Evolutionary conservation across 768 basidiomycete genomes (phyloP), one percentile per base, ranked within the genome.

Genomic region (Lentinula sp.): DNA sequence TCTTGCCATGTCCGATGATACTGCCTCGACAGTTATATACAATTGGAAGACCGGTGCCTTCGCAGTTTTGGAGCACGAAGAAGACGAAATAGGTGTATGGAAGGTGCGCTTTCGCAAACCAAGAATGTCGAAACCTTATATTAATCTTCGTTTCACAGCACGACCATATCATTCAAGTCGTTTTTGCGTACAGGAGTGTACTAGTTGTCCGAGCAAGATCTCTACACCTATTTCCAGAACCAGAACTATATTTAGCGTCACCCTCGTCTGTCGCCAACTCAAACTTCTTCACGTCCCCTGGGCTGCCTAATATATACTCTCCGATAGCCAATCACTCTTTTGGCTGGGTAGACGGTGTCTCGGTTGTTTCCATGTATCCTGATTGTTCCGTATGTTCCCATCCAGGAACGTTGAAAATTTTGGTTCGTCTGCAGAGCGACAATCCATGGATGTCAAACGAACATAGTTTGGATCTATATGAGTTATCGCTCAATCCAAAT

Each of bases 261-360:
- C 37, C 55, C 37, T 37, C 53, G 4, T 35, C 53, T 54, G 18
- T 53, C 15, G 51, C 13, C 10, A 65, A 15, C 20, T 35, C 35
- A 51, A 32, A 33, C 13, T 57, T 41, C 28, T 45, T 42, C 46
- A 36, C 59, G 56, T 66, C 68, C 3, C 23, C 41, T 33, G 55
- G 41, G 32, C 18, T 54, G 20, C 57, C 28, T 28, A 28, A 61
- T 3, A 60, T 73, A 0, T 77, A 81, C 58, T 57, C 66, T 1
- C 74, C 80, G 0, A 67, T 77, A 42, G 79, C 77, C 1, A 66
- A 65, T 2, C 79, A 83, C 63, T 81, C 83, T 2, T 87, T 87
- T 64, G 87, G 87, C 15, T 88, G 87, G 87, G 79, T 87, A 13
- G 87, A 88, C 57, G 82, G 83, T 7, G 75, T 85, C 41, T 79